phyloP scores from a whole-genome alignment of 2,329 filamentous ascomycete genomes.

The Exophiala lecanii-corni region DNA sequence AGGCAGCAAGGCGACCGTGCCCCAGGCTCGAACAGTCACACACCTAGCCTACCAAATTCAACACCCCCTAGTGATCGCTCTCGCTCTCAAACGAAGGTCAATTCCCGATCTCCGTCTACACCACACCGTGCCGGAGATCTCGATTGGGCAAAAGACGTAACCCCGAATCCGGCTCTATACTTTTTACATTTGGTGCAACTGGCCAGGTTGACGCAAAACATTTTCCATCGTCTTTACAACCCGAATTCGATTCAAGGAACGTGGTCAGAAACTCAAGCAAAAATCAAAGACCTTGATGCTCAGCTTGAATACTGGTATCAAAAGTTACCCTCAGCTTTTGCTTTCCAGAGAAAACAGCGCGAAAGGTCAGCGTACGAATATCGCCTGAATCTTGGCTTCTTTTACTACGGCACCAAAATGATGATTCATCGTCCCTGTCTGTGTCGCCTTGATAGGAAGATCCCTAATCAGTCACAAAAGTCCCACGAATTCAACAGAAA shows the following conservation, averaged over 20 bases:
- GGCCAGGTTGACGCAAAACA: slow-evolving; percentile 33
- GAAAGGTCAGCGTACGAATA: slow-evolving; percentile 31
- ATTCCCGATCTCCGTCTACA: slow-evolving; percentile 24
- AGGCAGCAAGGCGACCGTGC: slow-evolving; percentile 29
- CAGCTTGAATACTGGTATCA: slow-evolving; percentile 37
- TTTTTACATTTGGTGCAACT: slow-evolving; percentile 39
- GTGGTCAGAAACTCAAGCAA: slow-evolving; percentile 35
- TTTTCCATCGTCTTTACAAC: slow-evolving; percentile 37
- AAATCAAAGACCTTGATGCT: slow-evolving; percentile 33
- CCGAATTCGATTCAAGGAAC: slow-evolving; percentile 33
- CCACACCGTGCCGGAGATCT: slow-evolving; percentile 15
- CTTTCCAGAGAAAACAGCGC: slow-evolving; percentile 31
- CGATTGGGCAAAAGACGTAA: slow-evolving; percentile 29
- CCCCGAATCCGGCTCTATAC: slow-evolving; percentile 36
- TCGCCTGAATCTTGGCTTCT: slow-evolving; percentile 40
- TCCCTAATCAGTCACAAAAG: slow-evolving; percentile 28
- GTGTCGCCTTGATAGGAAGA: slow-evolving; percentile 39
- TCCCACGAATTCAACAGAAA: slow-evolving; percentile 35
- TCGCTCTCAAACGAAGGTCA: slow-evolving; percentile 16
- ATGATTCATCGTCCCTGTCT: slow-evolving; percentile 43
- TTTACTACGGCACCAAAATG: slow-evolving; percentile 42
- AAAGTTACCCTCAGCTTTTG: slow-evolving; percentile 35
- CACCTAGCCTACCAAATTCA: slow-evolving; percentile 13
- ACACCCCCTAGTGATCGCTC: slow-evolving; percentile 18
- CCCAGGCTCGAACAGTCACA: slow-evolving; percentile 26